These are phyloP conservation scores for Talaromyces sp. DNA, from an alignment of 2,329 filamentous ascomycete genomes.

Conservation along the genomic window DNA sequence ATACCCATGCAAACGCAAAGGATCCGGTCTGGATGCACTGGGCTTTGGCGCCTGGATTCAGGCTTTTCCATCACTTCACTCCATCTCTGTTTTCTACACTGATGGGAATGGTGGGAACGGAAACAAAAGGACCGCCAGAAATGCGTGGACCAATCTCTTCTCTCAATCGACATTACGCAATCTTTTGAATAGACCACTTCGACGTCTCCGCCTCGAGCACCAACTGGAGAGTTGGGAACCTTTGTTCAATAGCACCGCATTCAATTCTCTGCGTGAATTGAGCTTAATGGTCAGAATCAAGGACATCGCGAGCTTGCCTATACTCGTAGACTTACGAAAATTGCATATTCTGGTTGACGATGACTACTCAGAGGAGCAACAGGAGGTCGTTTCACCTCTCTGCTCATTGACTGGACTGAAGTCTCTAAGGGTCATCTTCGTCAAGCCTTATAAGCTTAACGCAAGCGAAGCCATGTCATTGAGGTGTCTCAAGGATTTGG, in stretches of 20 bases:
- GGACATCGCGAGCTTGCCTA: background rate
- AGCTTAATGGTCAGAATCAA: background rate
- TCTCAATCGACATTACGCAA: background rate
- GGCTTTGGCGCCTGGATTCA: background rate
- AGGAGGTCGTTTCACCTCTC: background rate
- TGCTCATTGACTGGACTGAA: background rate
- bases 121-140: background rate
- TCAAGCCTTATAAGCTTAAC: background rate
- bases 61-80: background rate
- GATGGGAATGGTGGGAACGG: background rate
- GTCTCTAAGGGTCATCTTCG: slow-evolving; percentile 13
- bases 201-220: slow-evolving; percentile 6
- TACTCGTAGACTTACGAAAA: background rate
- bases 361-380: background rate
- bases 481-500: background rate
- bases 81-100: slow-evolving; percentile 3
- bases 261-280: slow-evolving; percentile 1
- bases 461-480: background rate
- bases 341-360: slow-evolving; percentile 11
- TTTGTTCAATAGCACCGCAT: background rate
- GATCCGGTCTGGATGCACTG: background rate
- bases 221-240: background rate
- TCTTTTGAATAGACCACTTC: background rate
- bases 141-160: background rate
- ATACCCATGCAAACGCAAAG: background rate